Percentiles rank a stretch among this genome's conserved stretches.
phyloP scores from a whole-genome alignment of 352 stramenopile genomes.

The Pythium graminicola region DNA sequence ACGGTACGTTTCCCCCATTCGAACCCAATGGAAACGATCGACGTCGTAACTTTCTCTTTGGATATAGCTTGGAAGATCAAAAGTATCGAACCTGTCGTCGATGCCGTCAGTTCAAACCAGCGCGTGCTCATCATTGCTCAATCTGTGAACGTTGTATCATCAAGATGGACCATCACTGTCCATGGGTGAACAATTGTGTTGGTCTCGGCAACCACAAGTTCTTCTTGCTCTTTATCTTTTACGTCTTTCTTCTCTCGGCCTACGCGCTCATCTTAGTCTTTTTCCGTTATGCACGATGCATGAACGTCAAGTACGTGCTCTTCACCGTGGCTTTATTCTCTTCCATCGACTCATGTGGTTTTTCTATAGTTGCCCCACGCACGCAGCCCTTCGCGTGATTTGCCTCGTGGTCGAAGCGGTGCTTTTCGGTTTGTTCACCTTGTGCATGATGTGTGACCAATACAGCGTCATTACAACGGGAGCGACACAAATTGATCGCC shows the following conservation, averaged over 20 bases:
- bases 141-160: conserved; percentile 66
- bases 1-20: conserved; percentile 23
- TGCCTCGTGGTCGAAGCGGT: conserved; percentile 85
- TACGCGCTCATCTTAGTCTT: conserved; percentile 94
- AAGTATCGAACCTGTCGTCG: conserved; percentile 78
- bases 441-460: conserved; percentile 99
- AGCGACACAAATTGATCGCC: conserved; percentile 96
- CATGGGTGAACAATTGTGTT: conserved; percentile 84
- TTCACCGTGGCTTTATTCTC: no score
- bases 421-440: conserved; percentile 98
- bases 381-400: conserved; percentile 61
- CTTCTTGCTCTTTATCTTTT: conserved; percentile 75
- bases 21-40: background rate
- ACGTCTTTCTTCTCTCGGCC: conserved; percentile 91
- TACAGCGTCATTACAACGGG: conserved; percentile 94
- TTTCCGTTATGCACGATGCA: conserved; percentile 82
- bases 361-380: background rate
- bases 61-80: conserved; percentile 65
- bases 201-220: conserved; percentile 80
- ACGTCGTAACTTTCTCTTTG: background rate
- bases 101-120: conserved; percentile 57
- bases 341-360: no score
- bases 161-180: conserved; percentile 83
- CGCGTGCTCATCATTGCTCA: conserved; percentile 72
- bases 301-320: conserved; percentile 65